Evolutionary conservation across 306 rosid species (phyloP).

Genomic region (Aeschynomene evenia): DNA sequence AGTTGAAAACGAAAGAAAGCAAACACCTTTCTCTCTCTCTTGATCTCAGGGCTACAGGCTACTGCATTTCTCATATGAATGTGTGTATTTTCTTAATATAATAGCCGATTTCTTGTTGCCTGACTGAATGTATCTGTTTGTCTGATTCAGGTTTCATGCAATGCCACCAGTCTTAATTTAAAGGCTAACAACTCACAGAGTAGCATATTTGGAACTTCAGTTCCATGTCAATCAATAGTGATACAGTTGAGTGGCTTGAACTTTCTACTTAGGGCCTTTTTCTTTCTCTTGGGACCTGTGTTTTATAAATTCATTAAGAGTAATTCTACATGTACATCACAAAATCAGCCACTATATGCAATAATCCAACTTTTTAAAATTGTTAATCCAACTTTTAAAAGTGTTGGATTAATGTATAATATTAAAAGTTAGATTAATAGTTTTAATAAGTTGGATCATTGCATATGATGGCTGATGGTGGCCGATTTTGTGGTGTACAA

Average conservation of each 20-base stretch:
- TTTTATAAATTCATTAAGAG: too few species aligned
- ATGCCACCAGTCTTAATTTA: conserved; percentile 42
- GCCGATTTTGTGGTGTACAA: too few species aligned
- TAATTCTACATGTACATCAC: too few species aligned
- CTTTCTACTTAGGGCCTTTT: not conserved
- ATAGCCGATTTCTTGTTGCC: not conserved
- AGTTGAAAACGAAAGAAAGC: not conserved
- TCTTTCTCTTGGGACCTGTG: not conserved
- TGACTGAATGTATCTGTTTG: not conserved
- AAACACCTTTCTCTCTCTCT: not conserved
- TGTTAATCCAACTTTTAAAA: too few species aligned
- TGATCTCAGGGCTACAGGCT: not conserved
- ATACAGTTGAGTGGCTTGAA: conserved; percentile 58
- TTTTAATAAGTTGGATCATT: too few species aligned
- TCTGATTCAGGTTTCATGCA: conserved; percentile 52
- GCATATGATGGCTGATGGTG: too few species aligned
- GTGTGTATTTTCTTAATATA: not conserved
- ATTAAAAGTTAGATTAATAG: too few species aligned
- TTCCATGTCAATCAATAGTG: conserved; percentile 52
- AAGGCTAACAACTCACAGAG: conserved; percentile 42
- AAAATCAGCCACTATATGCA: too few species aligned
- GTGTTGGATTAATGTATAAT: too few species aligned
- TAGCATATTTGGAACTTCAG: conserved; percentile 53
- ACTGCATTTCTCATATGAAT: not conserved
- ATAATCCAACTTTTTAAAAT: too few species aligned